Percentiles rank a stretch among this genome's conserved stretches.
Evolutionary conservation across 2,329 filamentous ascomycete genomes (phyloP).

Genomic region (Pseudopithomyces maydicus): DNA sequence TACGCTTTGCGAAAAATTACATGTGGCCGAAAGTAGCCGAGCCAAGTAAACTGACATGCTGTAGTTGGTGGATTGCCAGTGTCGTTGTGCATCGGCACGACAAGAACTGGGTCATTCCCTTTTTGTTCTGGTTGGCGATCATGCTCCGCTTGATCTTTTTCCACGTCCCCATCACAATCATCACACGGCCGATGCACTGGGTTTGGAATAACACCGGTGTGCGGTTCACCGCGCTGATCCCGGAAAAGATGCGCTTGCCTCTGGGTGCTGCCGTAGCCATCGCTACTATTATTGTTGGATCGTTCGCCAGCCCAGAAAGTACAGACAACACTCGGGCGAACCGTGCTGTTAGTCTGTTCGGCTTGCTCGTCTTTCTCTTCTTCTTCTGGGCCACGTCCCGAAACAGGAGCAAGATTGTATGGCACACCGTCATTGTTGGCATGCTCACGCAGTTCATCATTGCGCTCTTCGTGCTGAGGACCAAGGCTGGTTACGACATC

Average conservation of each 20-base stretch:
- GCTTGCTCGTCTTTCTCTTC: conserved; percentile 72
- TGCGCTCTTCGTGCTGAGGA: conserved; percentile 85
- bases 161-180: conserved; percentile 69
- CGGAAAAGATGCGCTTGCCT: conserved; percentile 67
- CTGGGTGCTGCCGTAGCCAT: conserved; percentile 68
- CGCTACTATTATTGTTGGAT: conserved; percentile 75
- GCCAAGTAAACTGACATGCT: conserved; percentile 24
- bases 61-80: conserved; percentile 76
- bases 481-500: conserved; percentile 80
- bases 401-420: conserved; percentile 62
- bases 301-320: conserved; percentile 73
- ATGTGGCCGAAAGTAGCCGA: neutral
- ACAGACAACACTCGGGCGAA: conserved; percentile 79
- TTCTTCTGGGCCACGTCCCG: conserved; percentile 73
- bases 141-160: conserved; percentile 75
- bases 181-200: conserved; percentile 69
- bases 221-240: conserved; percentile 65
- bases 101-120: conserved; percentile 82
- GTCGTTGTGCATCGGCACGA: conserved; percentile 74
- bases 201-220: conserved; percentile 71
- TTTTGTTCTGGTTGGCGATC: conserved; percentile 78
- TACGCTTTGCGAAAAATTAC: conserved; percentile 32
- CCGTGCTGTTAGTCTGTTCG: conserved; percentile 80
- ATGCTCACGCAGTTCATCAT: conserved; percentile 89
- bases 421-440: conserved; percentile 73